Evolutionary conservation across 768 basidiomycete species (phyloP), one percentile per base, ranked within the genome.

Genomic region (Lepiota brunneoincarnata): DNA sequence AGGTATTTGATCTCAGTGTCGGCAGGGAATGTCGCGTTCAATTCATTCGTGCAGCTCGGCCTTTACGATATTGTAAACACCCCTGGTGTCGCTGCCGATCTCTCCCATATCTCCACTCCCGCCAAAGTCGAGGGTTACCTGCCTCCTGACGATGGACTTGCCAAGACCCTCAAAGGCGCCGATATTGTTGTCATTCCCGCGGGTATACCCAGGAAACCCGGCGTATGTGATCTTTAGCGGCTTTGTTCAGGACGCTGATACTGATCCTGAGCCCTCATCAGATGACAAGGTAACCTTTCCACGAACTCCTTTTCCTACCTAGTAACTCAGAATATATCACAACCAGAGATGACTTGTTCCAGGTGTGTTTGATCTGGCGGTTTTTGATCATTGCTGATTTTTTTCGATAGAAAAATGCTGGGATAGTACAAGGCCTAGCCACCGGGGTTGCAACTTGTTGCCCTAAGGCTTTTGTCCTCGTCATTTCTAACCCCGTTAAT

Each of bases 401-500:
- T n/a, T 26, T 17, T 26, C 38, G 11, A 7, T 51, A 97, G 92
- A 97, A 95, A 79, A 99, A 99, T 73, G 97, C 93, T 53, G 93
- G 93, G 43, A 99, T 99, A 68, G 90, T 98, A 55, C 87, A 87
- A 62, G 92, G 93, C 64, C 84, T 99, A 55, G 96, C 95, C 14
- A 87, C 83, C 34, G 94, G 91, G 28, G 91, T 94, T 63, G 95
- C 96, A 14, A 84, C 80, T 14, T 67, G 73, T 45, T 83, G 84
- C 39, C 96, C 96, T 56, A 94, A 93, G 66, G 97, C 97, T 18
- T 88, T 89, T 63, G 83, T 98, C 41, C 83, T 94, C 45, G 94
- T 99, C 61, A 98, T 99, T 71, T 96, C 97, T 63, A 99, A 99
- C 79, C 97, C 97, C 28, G 96, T 99, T 68, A 98, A 99, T 83